A percentile compares a stretch with the other conserved stretches of the same genome.
Evolutionary conservation across 2,329 filamentous ascomycete species (phyloP).

Genomic region (Leptographium wingfieldii): DNA sequence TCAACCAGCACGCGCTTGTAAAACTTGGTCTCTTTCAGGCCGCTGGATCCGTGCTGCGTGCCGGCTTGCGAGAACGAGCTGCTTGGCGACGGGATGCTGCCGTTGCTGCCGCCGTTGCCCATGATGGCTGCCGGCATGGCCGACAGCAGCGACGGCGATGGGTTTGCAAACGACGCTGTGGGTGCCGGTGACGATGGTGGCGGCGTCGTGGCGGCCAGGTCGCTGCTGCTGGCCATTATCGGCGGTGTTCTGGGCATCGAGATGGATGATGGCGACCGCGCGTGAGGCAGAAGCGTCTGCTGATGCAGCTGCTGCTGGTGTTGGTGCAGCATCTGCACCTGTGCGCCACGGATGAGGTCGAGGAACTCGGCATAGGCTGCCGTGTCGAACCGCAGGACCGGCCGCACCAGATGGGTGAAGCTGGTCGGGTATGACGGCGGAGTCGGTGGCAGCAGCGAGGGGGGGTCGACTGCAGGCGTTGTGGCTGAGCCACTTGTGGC

Average conservation of each 20-base stretch:
- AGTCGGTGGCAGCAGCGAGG: conserved; percentile 15
- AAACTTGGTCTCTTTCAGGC: conserved; percentile 78
- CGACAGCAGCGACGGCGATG: conserved; percentile 17
- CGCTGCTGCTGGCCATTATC: conserved; percentile 30
- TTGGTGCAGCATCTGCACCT: conserved; percentile 9
- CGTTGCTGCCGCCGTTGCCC: too few species aligned
- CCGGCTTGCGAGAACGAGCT: background rate
- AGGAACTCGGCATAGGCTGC: conserved; percentile 75
- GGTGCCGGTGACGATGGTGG: conserved; percentile 30
- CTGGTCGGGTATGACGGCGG: conserved; percentile 50
- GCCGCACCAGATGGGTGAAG: conserved; percentile 72
- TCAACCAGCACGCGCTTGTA: conserved; percentile 83
- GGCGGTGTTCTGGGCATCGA: conserved; percentile 20
- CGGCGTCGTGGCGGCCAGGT: conserved; percentile 24
- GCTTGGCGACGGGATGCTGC: too few species aligned
- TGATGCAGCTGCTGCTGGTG: conserved; percentile 8
- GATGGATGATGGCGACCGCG: conserved; percentile 48
- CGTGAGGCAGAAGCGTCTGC: conserved; percentile 35
- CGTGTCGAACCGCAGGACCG: conserved; percentile 72
- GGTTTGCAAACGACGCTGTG: conserved; percentile 21
- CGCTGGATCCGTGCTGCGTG: conserved; percentile 21
- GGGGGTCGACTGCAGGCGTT: too few species aligned
- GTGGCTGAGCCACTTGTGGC: too few species aligned
- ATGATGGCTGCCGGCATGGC: background rate
- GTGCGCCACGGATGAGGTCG: conserved; percentile 56